Evolutionary conservation across 2,329 filamentous ascomycete genomes (phyloP), one percentile per base, ranked within the genome.

Genomic region (Penicillium sp.): DNA sequence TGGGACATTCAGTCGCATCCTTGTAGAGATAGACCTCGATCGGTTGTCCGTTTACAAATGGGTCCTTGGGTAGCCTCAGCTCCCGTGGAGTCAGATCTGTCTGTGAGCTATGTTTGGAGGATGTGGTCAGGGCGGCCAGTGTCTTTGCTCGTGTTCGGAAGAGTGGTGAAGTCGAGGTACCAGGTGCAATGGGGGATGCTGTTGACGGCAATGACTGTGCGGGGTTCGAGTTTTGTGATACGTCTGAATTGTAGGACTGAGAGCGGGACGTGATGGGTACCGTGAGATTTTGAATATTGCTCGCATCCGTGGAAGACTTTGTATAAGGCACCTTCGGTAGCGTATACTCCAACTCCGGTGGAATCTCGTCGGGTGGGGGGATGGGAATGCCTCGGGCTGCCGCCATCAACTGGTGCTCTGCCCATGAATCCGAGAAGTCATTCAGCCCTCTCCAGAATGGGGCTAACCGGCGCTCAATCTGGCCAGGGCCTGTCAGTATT

Each of bases 361-460:
- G 87, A 2, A 88, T 81, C 54, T 90, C 82, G 64, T 96, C 89
- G 32, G 91, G 80, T 6, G 86, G 78, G 9, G 93, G 93, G 35
- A 97, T 82, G 3, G 86, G 80, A 40, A 94, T 77, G 14, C 87
- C 90, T 58, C 88, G 81, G 34, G 85, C 93, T 16, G 87, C 89
- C 41, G 91, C 89, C 56, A 96, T 81, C n/a, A 98, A 80, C 67
- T 98, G 93, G 65, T 93, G 83, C 59, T 98, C 93, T 9, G 88
- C 86, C 93, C 93, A 98, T 36, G 80, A 86, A 15, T 87, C 79
- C 11, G 83, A 84, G 65, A 93, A 88, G 64, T 97, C 90, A 50
- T 95, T 84, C 3, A 98, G 73, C 4, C 93, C 93, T 60, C 85
- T 84, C 89, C 91, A 98, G 65, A 98, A 98, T 0, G 93, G 93